phyloP scores from a whole-genome alignment of 179 eudicot species.

The Amaranthus tricolor region DNA sequence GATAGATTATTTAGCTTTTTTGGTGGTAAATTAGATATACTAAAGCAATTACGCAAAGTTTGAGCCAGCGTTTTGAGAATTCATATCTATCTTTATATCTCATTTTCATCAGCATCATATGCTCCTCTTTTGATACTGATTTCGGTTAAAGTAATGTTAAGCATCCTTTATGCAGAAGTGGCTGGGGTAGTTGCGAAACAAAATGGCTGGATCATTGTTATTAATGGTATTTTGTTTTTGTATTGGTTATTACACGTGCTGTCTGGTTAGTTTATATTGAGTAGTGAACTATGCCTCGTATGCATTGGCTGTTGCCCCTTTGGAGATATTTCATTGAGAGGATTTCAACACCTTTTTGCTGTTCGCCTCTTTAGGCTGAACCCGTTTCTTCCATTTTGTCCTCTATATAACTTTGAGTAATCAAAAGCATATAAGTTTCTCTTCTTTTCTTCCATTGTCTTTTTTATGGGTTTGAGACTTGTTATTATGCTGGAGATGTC shows the following conservation, averaged over 20 bases:
- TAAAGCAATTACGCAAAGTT: neutral
- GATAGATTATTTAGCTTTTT: too few species aligned
- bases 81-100: neutral
- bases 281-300: neutral
- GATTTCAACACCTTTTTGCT: neutral
- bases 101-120: neutral
- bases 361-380: neutral
- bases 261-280: neutral
- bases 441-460: neutral
- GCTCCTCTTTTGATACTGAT: neutral
- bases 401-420: neutral
- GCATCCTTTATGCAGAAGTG: neutral
- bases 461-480: neutral
- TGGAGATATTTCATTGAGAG: neutral
- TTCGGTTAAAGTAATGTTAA: neutral
- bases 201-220: neutral
- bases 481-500: neutral
- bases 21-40: neutral
- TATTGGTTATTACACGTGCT: neutral
- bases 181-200: neutral
- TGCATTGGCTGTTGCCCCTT: neutral
- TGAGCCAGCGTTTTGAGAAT: neutral
- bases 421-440: neutral
- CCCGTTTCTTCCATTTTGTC: neutral
- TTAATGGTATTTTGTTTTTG: neutral